Base-by-base conservation (phyloP, 2,329 filamentous ascomycete genomes). In the Aspergillus chevalieri region DNA sequence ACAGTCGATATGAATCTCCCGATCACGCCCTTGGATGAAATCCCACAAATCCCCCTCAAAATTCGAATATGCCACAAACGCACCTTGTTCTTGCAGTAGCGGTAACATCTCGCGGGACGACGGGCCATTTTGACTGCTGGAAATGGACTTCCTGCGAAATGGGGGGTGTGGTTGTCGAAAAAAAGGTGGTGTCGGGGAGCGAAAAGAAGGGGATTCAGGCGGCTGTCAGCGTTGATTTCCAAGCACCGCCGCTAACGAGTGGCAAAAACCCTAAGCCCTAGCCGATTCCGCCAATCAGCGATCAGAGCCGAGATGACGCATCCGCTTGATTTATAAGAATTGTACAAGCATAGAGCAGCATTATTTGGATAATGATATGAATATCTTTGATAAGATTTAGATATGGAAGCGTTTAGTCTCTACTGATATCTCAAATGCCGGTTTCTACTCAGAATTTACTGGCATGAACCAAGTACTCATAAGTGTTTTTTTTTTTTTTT, bases 31-130 rank as follows among this genome's bases (percentile, higher is more conserved):
- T n/a, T 15, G 17, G 17, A 38, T n/a, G 43, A 46, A 38, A 49
- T n/a, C 43, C 42, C 47, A 44, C 44, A 46, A 44, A 43, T 43
- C 43, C 52, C 48, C 12, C 49, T 49, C 54, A 51, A 52, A 48
- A 52, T 50, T 57, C 52, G 46, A 50, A 47, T 45, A 52, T 58
- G 57, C 51, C 30, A 54, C 47, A 48, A 30, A 77, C 86, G 79
- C 75, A 95, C 90, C 90, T 96, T 96, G 87, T 97, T 98, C 89
- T 98, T 98, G 91, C 93, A 98, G 88, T 98, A 98, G 74, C 93
- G 87, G 85, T 95, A 98, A 83, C 93, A 98, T 83, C 93, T 88
- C 74, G 93, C 93, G 74, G 93, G 93, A 87, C 93, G 90, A 79
- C 93, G 90, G 74, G 93, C 93, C 93, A 98, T 98, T 82, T 86